Evolutionary conservation across 495 filamentous ascomycete genomes (phyloP).

Genomic region (Acidiella bohemica): DNA sequence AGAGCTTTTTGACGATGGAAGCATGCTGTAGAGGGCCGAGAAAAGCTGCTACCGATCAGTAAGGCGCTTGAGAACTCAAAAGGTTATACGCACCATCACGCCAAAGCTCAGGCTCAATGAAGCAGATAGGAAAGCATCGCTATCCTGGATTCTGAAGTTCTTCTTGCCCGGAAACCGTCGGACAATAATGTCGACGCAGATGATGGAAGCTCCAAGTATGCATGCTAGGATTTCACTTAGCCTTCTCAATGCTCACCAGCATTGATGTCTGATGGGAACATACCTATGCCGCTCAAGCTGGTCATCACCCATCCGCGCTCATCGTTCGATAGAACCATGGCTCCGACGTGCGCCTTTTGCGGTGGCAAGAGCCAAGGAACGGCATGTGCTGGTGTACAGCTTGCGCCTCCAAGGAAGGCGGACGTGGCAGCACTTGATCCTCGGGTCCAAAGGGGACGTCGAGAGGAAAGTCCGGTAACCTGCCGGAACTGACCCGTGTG

Average conservation of each 20-base stretch:
- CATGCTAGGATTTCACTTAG: constrained; percentile 43
- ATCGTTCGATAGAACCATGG: constrained; percentile 56
- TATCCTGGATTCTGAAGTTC: constrained; percentile 78
- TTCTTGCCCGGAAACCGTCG: constrained; percentile 55
- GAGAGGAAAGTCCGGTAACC: too few relatives aligned
- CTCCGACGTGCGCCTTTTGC: not conserved
- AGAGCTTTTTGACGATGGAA: constrained; percentile 70
- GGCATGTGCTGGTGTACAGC: too few relatives aligned
- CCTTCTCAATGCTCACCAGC: too few relatives aligned
- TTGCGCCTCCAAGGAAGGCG: not conserved
- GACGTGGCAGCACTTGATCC: too few relatives aligned
- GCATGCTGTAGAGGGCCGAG: constrained; percentile 86
- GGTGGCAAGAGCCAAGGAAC: too few relatives aligned
- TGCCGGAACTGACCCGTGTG: too few relatives aligned
- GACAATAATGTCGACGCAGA: constrained; percentile 71
- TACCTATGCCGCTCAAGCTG: constrained; percentile 66
- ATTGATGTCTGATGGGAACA: constrained; percentile 16
- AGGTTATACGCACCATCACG: constrained; percentile 63
- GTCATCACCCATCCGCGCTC: constrained; percentile 89
- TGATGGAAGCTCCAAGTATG: constrained; percentile 65
- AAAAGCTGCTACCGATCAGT: constrained; percentile 50
- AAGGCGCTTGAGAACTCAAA: constrained; percentile 28
- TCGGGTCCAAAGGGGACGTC: too few relatives aligned
- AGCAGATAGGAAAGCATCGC: constrained; percentile 70
- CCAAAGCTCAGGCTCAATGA: constrained; percentile 89